A percentile compares a stretch with the other conserved stretches of the same genome.
Evolutionary conservation across 805 yeast genomes (phyloP).

Genomic region (Naumovozyma castellii): DNA sequence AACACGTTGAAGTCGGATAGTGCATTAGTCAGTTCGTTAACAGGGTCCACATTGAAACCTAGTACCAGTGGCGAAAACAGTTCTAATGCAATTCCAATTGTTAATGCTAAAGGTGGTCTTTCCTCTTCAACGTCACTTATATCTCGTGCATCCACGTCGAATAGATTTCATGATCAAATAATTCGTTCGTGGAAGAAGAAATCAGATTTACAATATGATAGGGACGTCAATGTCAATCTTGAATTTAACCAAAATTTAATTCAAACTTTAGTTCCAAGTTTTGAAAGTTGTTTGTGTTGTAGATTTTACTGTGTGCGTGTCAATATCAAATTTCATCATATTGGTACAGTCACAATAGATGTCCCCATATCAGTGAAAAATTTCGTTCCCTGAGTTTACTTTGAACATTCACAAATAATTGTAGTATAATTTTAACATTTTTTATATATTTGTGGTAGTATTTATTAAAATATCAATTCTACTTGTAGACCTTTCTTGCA

Average conservation of each 20-base stretch:
- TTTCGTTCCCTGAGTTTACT: slow-evolving; percentile 1
- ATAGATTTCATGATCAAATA: slow-evolving; percentile 17
- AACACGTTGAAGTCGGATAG: slow-evolving; percentile 15
- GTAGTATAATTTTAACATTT: no score
- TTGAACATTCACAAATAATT: not conserved
- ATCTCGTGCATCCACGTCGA: slow-evolving; percentile 9
- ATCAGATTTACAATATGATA: slow-evolving; percentile 27
- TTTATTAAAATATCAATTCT: no score
- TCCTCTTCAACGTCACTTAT: slow-evolving; percentile 1
- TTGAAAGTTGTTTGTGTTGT: slow-evolving; percentile 40
- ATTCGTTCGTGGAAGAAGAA: slow-evolving; percentile 22
- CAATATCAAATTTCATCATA: slow-evolving; percentile 25
- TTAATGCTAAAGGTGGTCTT: slow-evolving; percentile 5
- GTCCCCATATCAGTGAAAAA: slow-evolving; percentile 12
- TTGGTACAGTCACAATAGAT: slow-evolving; percentile 8
- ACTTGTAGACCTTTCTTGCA: no score
- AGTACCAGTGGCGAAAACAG: not conserved
- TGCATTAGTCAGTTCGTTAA: not conserved
- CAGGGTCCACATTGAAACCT: not conserved
- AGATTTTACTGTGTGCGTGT: slow-evolving; percentile 38
- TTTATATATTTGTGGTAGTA: no score
- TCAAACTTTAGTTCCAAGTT: slow-evolving; percentile 38
- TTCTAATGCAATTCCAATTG: slow-evolving; percentile 2
- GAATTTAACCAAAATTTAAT: slow-evolving; percentile 24
- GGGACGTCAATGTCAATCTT: slow-evolving; percentile 21